phyloP scores from a whole-genome alignment of 768 basidiomycete genomes.

The Russula griseocarnosa region DNA sequence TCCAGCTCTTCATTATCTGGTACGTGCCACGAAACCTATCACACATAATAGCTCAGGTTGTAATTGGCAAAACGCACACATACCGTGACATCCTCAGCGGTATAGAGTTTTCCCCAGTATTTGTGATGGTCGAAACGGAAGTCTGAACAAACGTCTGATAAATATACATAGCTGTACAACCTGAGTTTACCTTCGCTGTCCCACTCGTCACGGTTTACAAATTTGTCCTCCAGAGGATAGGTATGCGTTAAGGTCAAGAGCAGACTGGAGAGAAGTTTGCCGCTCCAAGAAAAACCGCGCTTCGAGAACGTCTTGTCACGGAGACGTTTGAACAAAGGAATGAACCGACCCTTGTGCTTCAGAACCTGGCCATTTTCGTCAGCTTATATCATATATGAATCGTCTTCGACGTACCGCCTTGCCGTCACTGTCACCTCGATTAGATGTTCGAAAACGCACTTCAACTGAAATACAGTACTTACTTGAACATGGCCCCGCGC shows the following conservation, averaged over 20 bases:
- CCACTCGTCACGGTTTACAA: conserved; percentile 77
- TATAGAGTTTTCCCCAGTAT: conserved; percentile 78
- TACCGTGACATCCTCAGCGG: conserved; percentile 65
- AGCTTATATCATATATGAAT: not conserved
- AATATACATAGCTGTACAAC: not conserved
- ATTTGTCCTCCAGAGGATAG: conserved; percentile 76
- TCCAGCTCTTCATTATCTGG: conserved; percentile 67
- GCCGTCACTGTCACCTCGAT: conserved; percentile 42
- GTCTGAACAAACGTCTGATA: conserved; percentile 40
- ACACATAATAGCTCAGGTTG: not conserved
- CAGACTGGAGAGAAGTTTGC: conserved; percentile 68
- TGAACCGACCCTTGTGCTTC: conserved; percentile 56
- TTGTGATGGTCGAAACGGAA: conserved; percentile 65
- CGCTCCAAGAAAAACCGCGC: conserved; percentile 77
- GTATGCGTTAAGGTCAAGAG: conserved; percentile 74
- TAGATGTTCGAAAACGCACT: not conserved
- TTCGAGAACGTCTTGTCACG: conserved; percentile 73
- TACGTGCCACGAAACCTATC: conserved; percentile 72
- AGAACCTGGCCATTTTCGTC: conserved; percentile 46
- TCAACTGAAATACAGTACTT: conserved; percentile 38
- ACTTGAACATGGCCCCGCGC: conserved; percentile 79
- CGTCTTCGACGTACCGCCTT: conserved; percentile 44
- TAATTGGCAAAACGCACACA: conserved; percentile 21
- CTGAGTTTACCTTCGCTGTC: conserved; percentile 53
- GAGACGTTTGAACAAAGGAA: conserved; percentile 58